Evolutionary conservation across 2,329 filamentous ascomycete genomes (phyloP), one percentile per base, ranked within the genome.

Genomic region (Coniochaeta pulveracea): DNA sequence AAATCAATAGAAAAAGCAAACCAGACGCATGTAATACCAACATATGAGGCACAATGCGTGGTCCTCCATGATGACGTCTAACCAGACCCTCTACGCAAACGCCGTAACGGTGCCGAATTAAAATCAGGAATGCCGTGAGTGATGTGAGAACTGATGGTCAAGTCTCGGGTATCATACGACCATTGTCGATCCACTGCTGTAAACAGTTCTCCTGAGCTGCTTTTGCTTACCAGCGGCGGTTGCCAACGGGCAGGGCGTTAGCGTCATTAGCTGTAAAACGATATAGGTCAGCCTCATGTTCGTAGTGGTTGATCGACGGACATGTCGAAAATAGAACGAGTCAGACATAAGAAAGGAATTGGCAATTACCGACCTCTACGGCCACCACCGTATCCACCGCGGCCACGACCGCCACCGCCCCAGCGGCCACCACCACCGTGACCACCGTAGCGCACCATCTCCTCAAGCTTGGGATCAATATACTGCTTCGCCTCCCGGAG

Each of bases 401-500:
- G 68, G 46, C 75, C 72, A 45, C 80, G 76, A 19, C 30, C 19
- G 49, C 83, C 76, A 50, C 80, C 76, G 50, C 74, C 79, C 43
- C 80, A 72, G 50, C 83, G 76, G 45, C 81, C 76, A 43, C 80
- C 75, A 34, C 82, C 82, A 38, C 85, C 85, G 37, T 85, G 85
- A 42, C 86, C 85, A 46, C 85, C 76, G 56, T 88, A 96, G 58
- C 91, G 83, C 47, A 76, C 79, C 91, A 98, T 96, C 70, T 98
- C 91, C 43, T 79, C 77, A 43, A 98, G 80, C 58, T 86, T 82
- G 54, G 91, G 91, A 52, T 96, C 91, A 60, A 98, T 88, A 63
- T 93, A 81, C 69, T 98, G 91, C 70, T 96, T 96, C 46, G 91
- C 88, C 65, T 98, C 91, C 54, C 80, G 80, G 48, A 98, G 80